These are phyloP conservation scores for Prunus yedoensis DNA, from an alignment of 331 rosid genomes.

Conservation along the genomic window DNA sequence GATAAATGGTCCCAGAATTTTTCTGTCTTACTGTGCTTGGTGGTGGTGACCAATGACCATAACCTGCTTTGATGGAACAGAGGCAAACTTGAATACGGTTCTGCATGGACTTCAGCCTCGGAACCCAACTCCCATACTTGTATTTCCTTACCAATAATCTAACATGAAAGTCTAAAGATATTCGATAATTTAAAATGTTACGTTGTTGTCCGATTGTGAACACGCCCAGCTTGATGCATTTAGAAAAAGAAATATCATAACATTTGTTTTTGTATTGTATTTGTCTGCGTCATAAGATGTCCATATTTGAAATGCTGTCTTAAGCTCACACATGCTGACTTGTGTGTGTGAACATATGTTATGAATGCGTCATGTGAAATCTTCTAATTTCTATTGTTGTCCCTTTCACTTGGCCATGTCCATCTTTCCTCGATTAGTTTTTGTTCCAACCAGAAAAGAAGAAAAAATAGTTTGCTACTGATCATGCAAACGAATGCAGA, in stretches of 20 bases:
- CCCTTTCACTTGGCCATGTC: not conserved
- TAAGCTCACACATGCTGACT: not conserved
- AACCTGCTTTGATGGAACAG: slow-evolving; percentile 4
- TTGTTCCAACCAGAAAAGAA: not conserved
- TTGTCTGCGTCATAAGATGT: not conserved
- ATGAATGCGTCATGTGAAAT: not conserved
- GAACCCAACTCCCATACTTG: not conserved
- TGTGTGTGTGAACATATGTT: not conserved
- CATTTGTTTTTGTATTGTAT: not conserved
- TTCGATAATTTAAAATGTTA: not conserved
- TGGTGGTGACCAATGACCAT: not conserved
- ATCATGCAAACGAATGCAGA: not conserved
- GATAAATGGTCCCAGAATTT: slow-evolving; percentile 30
- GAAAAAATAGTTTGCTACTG: not conserved
- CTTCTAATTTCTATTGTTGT: not conserved
- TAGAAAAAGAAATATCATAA: not conserved
- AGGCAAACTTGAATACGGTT: slow-evolving; percentile 24
- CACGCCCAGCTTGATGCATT: no score
- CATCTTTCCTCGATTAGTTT: not conserved
- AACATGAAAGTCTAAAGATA: no score
- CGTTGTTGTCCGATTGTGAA: no score
- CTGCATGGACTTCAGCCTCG: not conserved
- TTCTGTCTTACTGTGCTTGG: slow-evolving; percentile 21
- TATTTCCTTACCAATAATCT: no score
- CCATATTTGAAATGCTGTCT: not conserved